These are phyloP conservation scores for Pistacia atlantica DNA, from an alignment of 345 rosid genomes.

Conservation along the genomic window DNA sequence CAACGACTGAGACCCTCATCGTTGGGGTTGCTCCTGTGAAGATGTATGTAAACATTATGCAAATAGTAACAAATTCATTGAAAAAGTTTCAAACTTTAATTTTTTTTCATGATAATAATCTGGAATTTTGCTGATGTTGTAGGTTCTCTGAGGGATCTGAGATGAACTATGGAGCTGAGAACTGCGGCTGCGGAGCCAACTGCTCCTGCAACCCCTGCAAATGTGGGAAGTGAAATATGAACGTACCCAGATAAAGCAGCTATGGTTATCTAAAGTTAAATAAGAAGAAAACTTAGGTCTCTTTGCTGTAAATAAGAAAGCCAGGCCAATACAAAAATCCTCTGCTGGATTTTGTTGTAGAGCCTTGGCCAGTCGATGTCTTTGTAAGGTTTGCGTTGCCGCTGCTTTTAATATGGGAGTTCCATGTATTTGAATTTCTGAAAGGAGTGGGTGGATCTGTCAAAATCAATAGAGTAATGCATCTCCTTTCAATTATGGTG, in stretches of 20 bases:
- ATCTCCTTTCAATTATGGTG: not conserved
- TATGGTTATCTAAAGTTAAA: not conserved
- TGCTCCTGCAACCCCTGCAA: conserved; percentile 57
- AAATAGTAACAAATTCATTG: not conserved
- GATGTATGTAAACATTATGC: not conserved
- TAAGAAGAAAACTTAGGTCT: not conserved
- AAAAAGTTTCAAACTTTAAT: too few species aligned
- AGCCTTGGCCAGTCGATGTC: not conserved
- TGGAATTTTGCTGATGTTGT: not conserved
- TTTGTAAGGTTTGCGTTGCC: not conserved
- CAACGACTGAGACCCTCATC: conserved; percentile 33
- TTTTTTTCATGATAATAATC: not conserved
- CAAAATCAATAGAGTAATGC: too few species aligned
- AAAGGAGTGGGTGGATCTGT: too few species aligned
- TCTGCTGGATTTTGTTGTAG: not conserved
- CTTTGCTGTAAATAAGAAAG: conserved; percentile 2
- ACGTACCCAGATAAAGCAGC: conserved; percentile 18
- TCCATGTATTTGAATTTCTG: too few species aligned
- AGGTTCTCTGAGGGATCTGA: conserved; percentile 36
- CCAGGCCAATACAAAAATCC: not conserved
- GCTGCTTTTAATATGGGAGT: not conserved
- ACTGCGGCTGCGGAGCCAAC: conserved; percentile 78
- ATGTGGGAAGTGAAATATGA: not conserved
- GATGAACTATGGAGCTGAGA: conserved; percentile 44
- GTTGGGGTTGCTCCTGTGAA: conserved; percentile 36